Base-by-base conservation (phyloP, 1,284 basidiomycete genomes). In the Tremellales sp. region DNA sequence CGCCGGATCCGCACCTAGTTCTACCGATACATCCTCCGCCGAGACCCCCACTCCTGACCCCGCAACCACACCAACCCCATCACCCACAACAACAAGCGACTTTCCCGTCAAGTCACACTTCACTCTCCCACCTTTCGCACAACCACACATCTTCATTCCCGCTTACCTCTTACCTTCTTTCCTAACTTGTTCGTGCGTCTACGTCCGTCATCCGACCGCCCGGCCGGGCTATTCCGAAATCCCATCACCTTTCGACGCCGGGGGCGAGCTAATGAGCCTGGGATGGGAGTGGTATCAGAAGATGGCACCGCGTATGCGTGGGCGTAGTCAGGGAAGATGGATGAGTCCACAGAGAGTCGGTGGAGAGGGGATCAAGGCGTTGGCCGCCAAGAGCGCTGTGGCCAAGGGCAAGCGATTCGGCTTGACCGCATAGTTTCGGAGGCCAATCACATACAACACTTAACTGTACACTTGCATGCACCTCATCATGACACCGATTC, bases 131-230 rank as follows among this genome's bases (percentile, higher is more conserved):
- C 77, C 81, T 27, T 97, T 85, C 64, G 89, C 92, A 8, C 82
- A 89, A 0, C 90, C 96, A 0, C 89, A 87, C 79, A 79, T 98
- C 44, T 98, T 97, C 78, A 81, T 98, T 58, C 96, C 96, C 0
- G 86, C 93, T 0, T 97, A 97, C 74, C 83, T 97, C 49, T 91
- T 97, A 65, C 83, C 87, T 2, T 89, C 84, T 46, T 98, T 89
- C 79, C 73, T 81, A 43, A 92, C 92, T 10, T 98, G 96, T 75
- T 92, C 93, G 4, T 85, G 86, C 17, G 80, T 98, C 51, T 97
- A 97, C 71, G 82, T 97, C 27, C 89, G 94, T 41, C 91, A 97
- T 68, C 96, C 96, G 2, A 97, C 92, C 0, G 91, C 94, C 0
- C 84, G 90, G 23, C 87, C 90, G 1, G 83, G 86, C 3, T 91